Evolutionary conservation across 176 grass and related monocot species (phyloP), one percentile per base, ranked within the genome.

Genomic region (Calamus simplicifolius): DNA sequence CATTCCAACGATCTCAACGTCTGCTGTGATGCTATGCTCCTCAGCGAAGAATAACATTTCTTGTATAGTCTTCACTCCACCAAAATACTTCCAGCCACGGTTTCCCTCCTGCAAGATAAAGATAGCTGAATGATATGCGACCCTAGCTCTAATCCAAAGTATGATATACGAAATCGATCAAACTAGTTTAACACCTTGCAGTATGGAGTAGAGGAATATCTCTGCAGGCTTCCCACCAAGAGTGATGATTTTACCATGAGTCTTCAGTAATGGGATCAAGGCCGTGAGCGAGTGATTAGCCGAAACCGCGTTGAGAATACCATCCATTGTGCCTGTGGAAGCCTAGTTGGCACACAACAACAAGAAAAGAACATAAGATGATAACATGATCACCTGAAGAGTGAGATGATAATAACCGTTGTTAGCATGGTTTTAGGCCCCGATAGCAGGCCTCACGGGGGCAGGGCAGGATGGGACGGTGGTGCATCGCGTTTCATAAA

Each of bases 1-100:
- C 30, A 73, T 72, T 16, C 50, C 25, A 29, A 81, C 57, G 12
- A 81, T 17, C 71, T 81, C 79, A 15, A 75, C 55, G 18, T 75
- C 28, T 19, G 66, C 52, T 0, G 53, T 48, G 26, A 75, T 49
- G 66, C 29, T 52, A 64, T 69, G 78, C 17, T 69, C 58, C 3
- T 4, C 57, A 49, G 64, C 57, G 5, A 69, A 69, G 19, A 63
- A 64, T 5, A 80, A 17, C 78, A 69, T 80, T 48, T 74, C 78
- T 4, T 69, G 78, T 0, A 43, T 64, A 2, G 54, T 54, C 25
- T 58, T 54, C 64, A 81, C 54, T 4, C 78, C 79, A 2, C 78
- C 66, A 6, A 70, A 48, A 75, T 65, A 29, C 72, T 81, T 18
- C 78, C 71, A 16, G 48, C 54, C 27, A 75, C 17, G 0, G 16